Base-by-base conservation (phyloP, 2,329 filamentous ascomycete genomes). In the Neocucurbitaria cava region DNA sequence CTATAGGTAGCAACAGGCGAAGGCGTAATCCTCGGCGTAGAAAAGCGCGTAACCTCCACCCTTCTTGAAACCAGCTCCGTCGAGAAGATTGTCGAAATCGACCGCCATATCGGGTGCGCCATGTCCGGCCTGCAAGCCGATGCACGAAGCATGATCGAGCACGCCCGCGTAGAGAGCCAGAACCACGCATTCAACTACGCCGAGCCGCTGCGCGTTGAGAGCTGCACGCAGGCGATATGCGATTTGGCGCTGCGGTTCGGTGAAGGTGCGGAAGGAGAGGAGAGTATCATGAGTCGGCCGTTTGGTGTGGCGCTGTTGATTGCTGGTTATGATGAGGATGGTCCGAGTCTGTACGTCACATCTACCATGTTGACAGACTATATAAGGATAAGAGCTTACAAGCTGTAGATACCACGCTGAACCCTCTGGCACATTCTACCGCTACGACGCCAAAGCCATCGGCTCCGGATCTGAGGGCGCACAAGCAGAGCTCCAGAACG, bases 51-150 rank as follows among this genome's bases (percentile, higher is more conserved):
- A 70, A 99, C 95, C 58, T 96, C 92, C 54, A 96, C 94, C 58
- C 89, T 99, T 59, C 91, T 99, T 72, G 95, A 98, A 81, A 96
- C 95, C 28, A 96, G 91, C 42, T 97, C 93, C 36, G 95, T 99
- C 72, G 95, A 99, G 81, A 99, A 99, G 87, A 98, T 99, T 72
- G 94, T 99, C 78, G 95, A 99, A 79, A 98, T 99, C 77, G 95
- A 99, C 82, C 88, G 91, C 76, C 95, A 99, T 83, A 97, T 99
- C 70, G 95, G 95, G 72, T 98, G 95, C 81, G 95, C 95, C 81
- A 99, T 99, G 93, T 95, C 90, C 33, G 95, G 95, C 42, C 86
- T 99, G 63, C 95, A 99, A 83, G 95, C 95, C 72, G 95, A 99
- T 78, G 95, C 95, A 61, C 90, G 95, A 74, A 95, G 90, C 80